A percentile compares a stretch with the other conserved stretches of the same genome.
Conservation (phyloP, 768 basidiomycete species). For the Lyophyllum semitale region DNA sequence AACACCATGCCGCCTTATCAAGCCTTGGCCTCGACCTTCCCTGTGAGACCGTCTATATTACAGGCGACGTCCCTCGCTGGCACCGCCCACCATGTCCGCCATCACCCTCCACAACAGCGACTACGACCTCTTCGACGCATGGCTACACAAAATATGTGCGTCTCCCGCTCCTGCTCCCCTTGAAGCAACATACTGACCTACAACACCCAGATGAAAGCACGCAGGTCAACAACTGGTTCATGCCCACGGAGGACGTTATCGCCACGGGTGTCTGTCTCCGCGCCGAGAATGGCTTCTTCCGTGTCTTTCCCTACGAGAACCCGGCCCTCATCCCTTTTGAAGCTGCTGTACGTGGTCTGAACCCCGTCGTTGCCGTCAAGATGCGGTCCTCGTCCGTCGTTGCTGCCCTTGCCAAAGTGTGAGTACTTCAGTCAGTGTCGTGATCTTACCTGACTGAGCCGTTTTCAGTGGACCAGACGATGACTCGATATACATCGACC, state of each 20-base stretch:
- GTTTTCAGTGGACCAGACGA: slow-evolving; percentile 49
- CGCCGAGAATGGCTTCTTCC: slow-evolving; percentile 60
- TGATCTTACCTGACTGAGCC: not conserved
- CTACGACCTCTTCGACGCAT: slow-evolving; percentile 79
- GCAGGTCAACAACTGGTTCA: slow-evolving; percentile 79
- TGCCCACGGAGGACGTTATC: slow-evolving; percentile 70
- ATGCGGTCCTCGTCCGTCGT: slow-evolving; percentile 75
- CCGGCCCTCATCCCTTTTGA: slow-evolving; percentile 74
- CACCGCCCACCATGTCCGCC: slow-evolving; percentile 20
- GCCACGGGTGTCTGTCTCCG: slow-evolving; percentile 76
- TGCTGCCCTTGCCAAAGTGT: slow-evolving; percentile 72
- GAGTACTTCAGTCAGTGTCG: slow-evolving; percentile 24
- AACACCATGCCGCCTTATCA: not conserved
- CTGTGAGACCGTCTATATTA: slow-evolving; percentile 18
- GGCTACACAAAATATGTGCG: slow-evolving; percentile 75
- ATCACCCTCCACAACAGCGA: slow-evolving; percentile 58
- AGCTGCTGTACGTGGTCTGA: slow-evolving; percentile 71
- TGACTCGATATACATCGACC: slow-evolving; percentile 67
- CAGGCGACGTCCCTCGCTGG: not conserved
- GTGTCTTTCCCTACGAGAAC: slow-evolving; percentile 89
- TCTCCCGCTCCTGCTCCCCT: slow-evolving; percentile 1
- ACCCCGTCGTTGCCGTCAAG: slow-evolving; percentile 85
- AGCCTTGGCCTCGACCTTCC: slow-evolving; percentile 2
- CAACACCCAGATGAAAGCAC: slow-evolving; percentile 51
- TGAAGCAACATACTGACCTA: not conserved